Evolutionary conservation across 2,329 filamentous ascomycete species (phyloP).

Genomic region (Hymenoscyphus scutula): DNA sequence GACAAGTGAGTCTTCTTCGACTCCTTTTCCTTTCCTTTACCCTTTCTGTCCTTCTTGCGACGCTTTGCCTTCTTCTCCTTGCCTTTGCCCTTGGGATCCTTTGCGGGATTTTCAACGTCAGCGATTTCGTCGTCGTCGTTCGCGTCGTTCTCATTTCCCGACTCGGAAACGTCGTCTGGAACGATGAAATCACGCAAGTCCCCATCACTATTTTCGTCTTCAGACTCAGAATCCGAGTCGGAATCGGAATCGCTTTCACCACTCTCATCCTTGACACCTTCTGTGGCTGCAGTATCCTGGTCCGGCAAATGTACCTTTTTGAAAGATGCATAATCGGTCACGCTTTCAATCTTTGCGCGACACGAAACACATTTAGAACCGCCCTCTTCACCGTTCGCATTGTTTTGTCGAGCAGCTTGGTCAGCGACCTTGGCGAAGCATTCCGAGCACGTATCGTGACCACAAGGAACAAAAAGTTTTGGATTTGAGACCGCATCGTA

Average conservation of each 20-base stretch:
- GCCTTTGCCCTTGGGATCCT: conserved; percentile 38
- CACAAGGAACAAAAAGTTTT: conserved; percentile 77
- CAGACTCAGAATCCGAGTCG: conserved; percentile 24
- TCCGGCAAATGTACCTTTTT: conserved; percentile 63
- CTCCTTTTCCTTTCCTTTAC: conserved; percentile 38
- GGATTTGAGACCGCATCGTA: conserved; percentile 74
- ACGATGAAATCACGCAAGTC: conserved; percentile 57
- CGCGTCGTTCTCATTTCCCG: conserved; percentile 30
- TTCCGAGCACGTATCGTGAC: conserved; percentile 74
- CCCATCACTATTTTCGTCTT: conserved; percentile 39
- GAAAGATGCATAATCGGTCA: conserved; percentile 74
- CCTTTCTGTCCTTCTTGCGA: conserved; percentile 37
- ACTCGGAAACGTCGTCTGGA: conserved; percentile 40
- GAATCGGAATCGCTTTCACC: conserved; percentile 30
- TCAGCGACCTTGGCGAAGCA: conserved; percentile 72
- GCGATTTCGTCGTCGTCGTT: conserved; percentile 36
- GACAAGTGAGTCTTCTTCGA: conserved; percentile 42
- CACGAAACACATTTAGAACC: conserved; percentile 67
- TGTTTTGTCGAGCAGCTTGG: conserved; percentile 49
- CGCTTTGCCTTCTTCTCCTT: conserved; percentile 38
- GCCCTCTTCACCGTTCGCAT: conserved; percentile 59
- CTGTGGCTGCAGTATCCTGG: conserved; percentile 20
- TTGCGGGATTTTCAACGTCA: conserved; percentile 32
- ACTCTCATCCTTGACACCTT: conserved; percentile 22
- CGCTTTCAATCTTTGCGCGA: conserved; percentile 64